These are phyloP conservation scores for Haplosporangium sp. DNA, from an alignment of 371 early-diverging fungal species.

Conservation along the genomic window DNA sequence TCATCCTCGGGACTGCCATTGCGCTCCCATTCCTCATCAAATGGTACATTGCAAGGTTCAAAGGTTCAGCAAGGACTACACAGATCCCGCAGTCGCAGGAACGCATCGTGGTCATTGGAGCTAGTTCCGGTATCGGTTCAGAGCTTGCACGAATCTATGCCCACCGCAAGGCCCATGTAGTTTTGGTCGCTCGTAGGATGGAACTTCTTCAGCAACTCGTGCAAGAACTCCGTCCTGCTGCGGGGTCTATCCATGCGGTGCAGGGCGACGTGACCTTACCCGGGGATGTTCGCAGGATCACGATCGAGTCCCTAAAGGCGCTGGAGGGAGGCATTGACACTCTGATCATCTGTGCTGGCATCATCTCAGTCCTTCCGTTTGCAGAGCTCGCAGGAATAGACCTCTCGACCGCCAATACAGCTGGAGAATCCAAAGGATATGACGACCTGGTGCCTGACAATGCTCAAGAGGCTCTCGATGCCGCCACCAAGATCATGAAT, in stretches of 20 bases:
- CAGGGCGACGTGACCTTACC: slow-evolving; percentile 33
- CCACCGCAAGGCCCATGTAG: slow-evolving; percentile 70
- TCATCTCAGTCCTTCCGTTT: slow-evolving; percentile 74
- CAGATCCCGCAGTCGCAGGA: slow-evolving; percentile 53
- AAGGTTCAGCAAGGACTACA: slow-evolving; percentile 20
- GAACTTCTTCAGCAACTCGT: slow-evolving; percentile 62
- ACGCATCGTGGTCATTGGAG: slow-evolving; percentile 81
- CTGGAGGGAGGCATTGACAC: slow-evolving; percentile 67
- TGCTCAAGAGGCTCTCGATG: slow-evolving; percentile 27
- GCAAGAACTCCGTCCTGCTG: slow-evolving; percentile 41
- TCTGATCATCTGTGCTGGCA: slow-evolving; percentile 76
- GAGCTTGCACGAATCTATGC: slow-evolving; percentile 80
- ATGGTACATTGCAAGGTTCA: not conserved
- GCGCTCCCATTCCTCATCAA: slow-evolving; percentile 15
- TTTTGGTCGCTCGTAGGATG: slow-evolving; percentile 76
- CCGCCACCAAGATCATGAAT: slow-evolving; percentile 43
- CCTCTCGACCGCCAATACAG: not conserved
- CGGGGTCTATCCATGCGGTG: slow-evolving; percentile 33
- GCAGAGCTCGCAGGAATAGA: slow-evolving; percentile 63
- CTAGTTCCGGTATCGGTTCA: slow-evolving; percentile 85
- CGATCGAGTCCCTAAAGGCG: slow-evolving; percentile 28
- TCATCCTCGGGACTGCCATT: slow-evolving; percentile 7
- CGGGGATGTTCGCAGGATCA: slow-evolving; percentile 31
- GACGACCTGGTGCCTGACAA: slow-evolving; percentile 25
- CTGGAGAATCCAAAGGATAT: not conserved